A percentile compares a stretch with the other conserved stretches of the same genome.
Conservation (phyloP, 148 eudicot genomes). For the Linanthus parryae region DNA sequence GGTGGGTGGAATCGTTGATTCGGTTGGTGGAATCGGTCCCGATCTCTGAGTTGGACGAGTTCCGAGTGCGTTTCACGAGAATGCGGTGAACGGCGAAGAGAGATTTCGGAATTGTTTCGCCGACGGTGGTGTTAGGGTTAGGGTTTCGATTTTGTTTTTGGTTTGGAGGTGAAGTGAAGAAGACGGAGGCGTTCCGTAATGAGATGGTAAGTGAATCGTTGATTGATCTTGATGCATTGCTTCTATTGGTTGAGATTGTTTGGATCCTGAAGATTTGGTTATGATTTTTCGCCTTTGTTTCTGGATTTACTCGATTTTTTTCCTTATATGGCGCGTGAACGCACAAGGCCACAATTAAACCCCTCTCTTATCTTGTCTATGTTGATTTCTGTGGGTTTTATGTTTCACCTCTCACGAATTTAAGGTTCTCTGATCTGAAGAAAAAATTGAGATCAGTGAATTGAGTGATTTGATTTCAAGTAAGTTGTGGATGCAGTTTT, state of each 20-base stretch:
- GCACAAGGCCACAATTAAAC: too few species aligned
- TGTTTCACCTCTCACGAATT: not conserved
- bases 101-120: conserved; percentile 16
- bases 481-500: not conserved
- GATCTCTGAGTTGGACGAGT: conserved; percentile 33
- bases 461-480: not conserved
- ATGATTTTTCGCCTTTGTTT: conserved; percentile 6
- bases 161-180: conserved; percentile 13
- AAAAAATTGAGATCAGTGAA: not conserved
- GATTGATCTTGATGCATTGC: not conserved
- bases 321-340: too few species aligned
- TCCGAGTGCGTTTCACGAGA: conserved; percentile 24
- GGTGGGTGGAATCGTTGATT: conserved; percentile 27
- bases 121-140: conserved; percentile 30
- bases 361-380: not conserved
- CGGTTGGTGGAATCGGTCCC: conserved; percentile 24
- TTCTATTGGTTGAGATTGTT: not conserved
- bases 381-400: not conserved
- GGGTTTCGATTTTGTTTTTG: conserved; percentile 5
- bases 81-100: too few species aligned
- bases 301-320: conserved; percentile 1
- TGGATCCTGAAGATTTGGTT: conserved; percentile 11
- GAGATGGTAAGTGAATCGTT: conserved; percentile 49
- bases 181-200: conserved; percentile 57
- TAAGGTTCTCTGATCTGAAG: conserved; percentile 1